Base-by-base conservation (phyloP, 2,329 filamentous ascomycete genomes). In the Hypoxylon sp. region DNA sequence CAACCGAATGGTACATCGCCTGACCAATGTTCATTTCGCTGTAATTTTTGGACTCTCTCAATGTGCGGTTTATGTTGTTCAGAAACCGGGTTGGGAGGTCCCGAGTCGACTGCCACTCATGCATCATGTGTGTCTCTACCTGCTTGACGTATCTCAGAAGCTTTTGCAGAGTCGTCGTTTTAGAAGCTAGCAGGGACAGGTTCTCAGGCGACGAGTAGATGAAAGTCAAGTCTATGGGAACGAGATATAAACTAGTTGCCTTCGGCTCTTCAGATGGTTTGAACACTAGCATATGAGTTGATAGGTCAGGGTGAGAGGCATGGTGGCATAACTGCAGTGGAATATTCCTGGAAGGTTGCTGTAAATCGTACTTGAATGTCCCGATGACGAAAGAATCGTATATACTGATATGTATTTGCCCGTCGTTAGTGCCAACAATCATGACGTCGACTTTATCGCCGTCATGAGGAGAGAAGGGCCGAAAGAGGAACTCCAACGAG, bases 361-460 rank as follows among this genome's bases (percentile, higher is more conserved):
- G 82, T 1, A 79, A 77, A 30, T 83, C 85, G 63, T 86, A 85
- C 64, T 82, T 79, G 68, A 94, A 90, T 11, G 81, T 86, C 2
- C 94, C 93, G 64, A 97, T 91, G 66, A 92, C 86, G 74, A 97
- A 93, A 5, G 92, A 95, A 78, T 97, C 92, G 78, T 95, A 95
- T 53, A 97, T 93, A 73, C 90, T 93, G 17, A 97, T 83, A 76
- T 95, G 91, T 11, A 97, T 84, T 17, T 84, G 86, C 7, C 92
- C 92, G 70, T 93, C 87, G 62, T 88, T 86, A 3, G 90, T 92
- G 3, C 92, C 92, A 2, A 92, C 87, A 4, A 95, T 83, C 82
- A 97, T 90, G 71, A 95, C 88, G 78, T 95, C 92, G 48, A 96
- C 90, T n/a, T 89, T 86, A 70, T 94, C 90, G 69, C 90, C 89